These are phyloP conservation scores for Chrysoporthe deuterocubensis DNA, from an alignment of 2,329 filamentous ascomycete species.

Conservation along the genomic window DNA sequence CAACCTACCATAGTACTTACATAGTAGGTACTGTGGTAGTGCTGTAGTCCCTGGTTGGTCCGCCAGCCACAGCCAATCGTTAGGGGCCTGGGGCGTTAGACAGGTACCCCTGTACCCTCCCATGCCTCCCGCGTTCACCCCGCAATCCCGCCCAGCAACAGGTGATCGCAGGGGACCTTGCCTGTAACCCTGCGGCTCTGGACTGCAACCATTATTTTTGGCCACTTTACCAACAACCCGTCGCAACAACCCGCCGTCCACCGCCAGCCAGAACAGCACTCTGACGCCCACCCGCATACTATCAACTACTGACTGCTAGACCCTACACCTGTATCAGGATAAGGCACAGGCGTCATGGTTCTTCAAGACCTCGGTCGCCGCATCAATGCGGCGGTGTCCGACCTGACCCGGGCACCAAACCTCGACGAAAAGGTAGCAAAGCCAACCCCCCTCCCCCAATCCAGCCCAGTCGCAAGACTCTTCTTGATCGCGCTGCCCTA, in stretches of 20 bases:
- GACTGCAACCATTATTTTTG: background rate
- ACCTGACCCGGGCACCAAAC: constrained; percentile 89
- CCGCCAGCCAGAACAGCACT: too few species aligned
- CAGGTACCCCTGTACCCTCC: too few species aligned
- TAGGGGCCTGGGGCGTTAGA: too few species aligned
- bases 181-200: background rate
- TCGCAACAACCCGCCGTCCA: background rate
- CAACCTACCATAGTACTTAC: too few species aligned
- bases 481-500: constrained; percentile 8
- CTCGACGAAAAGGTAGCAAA: constrained; percentile 86
- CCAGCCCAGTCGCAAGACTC: background rate
- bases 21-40: too few species aligned
- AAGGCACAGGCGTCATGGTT: constrained; percentile 69
- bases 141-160: constrained; percentile 2
- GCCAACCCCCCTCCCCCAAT: background rate
- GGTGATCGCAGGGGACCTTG: background rate
- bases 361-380: constrained; percentile 98
- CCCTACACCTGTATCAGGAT: too few species aligned
- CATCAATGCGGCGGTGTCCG: constrained; percentile 94
- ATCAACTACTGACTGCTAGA: too few species aligned
- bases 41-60: too few species aligned
- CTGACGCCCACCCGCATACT: background rate
- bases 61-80: too few species aligned
- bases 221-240: constrained; percentile 4
- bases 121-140: background rate